phyloP scores from a whole-genome alignment of 257 asterid genomes.

The Solanum piurae region DNA sequence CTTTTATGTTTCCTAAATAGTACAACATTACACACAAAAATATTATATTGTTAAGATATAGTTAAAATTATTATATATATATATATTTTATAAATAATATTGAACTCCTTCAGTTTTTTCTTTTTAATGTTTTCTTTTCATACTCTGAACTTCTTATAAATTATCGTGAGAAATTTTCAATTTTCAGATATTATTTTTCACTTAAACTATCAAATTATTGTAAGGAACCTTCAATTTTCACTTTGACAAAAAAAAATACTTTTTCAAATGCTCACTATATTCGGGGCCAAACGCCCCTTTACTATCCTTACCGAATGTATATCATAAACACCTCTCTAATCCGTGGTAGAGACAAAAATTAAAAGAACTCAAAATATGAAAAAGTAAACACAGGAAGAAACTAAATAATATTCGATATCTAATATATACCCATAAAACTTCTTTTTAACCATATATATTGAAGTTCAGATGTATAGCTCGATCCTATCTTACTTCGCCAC shows the following conservation, averaged over 20 bases:
- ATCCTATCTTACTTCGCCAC: accelerated
- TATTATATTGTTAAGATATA: no score
- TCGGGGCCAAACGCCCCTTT: neutral
- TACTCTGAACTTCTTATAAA: neutral
- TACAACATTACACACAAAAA: neutral
- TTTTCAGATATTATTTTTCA: neutral
- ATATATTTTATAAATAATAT: no score
- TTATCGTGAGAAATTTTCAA: neutral
- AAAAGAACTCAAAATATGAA: no score
- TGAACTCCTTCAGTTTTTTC: accelerated
- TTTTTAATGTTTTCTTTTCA: neutral
- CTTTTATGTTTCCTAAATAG: neutral
- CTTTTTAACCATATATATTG: neutral
- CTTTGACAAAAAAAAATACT: neutral
- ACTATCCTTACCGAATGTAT: no score
- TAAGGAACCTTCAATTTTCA: neutral
- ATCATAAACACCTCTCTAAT: neutral
- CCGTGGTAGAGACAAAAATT: neutral
- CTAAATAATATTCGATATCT: neutral
- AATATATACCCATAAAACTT: neutral
- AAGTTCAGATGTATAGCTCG: accelerated
- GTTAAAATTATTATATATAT: no score
- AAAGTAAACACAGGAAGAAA: accelerated
- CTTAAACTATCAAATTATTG: accelerated
- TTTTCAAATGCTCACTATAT: neutral